phyloP scores from a whole-genome alignment of 1,284 basidiomycete genomes.

The Ganoderma meredithae region DNA sequence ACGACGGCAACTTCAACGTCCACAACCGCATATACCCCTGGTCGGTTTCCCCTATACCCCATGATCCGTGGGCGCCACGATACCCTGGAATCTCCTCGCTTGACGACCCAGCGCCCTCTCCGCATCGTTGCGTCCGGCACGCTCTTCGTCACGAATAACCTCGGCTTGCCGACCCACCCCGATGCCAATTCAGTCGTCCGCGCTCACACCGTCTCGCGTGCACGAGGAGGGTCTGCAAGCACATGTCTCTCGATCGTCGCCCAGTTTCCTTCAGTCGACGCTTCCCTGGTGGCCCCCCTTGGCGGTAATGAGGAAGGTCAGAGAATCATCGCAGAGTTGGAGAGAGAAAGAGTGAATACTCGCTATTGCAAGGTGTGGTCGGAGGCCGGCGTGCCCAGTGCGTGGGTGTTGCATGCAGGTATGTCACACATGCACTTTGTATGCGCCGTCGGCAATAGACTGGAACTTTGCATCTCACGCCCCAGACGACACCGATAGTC shows the following conservation, averaged over 20 bases:
- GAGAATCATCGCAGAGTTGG: slow-evolving; percentile 68
- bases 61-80: slow-evolving; percentile 45
- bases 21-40: slow-evolving; percentile 8
- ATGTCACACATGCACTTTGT: neutral
- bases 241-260: slow-evolving; percentile 75
- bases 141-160: slow-evolving; percentile 76
- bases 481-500: slow-evolving; percentile 63
- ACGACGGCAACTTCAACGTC: slow-evolving; percentile 24
- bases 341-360: slow-evolving; percentile 71
- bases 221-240: slow-evolving; percentile 74
- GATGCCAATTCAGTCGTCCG: slow-evolving; percentile 63
- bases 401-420: slow-evolving; percentile 83
- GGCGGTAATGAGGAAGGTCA: slow-evolving; percentile 74
- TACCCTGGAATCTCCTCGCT: slow-evolving; percentile 35
- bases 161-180: slow-evolving; percentile 68
- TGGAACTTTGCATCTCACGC: neutral
- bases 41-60: slow-evolving; percentile 1
- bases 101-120: slow-evolving; percentile 48
- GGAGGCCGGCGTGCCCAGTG: slow-evolving; percentile 73
- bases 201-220: slow-evolving; percentile 71
- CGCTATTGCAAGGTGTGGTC: slow-evolving; percentile 78
- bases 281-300: slow-evolving; percentile 75
- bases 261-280: slow-evolving; percentile 71
- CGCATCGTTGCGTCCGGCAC: slow-evolving; percentile 81
- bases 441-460: neutral